These are phyloP conservation scores for Phialophora expanda DNA, from an alignment of 2,329 filamentous ascomycete species.

Conservation along the genomic window DNA sequence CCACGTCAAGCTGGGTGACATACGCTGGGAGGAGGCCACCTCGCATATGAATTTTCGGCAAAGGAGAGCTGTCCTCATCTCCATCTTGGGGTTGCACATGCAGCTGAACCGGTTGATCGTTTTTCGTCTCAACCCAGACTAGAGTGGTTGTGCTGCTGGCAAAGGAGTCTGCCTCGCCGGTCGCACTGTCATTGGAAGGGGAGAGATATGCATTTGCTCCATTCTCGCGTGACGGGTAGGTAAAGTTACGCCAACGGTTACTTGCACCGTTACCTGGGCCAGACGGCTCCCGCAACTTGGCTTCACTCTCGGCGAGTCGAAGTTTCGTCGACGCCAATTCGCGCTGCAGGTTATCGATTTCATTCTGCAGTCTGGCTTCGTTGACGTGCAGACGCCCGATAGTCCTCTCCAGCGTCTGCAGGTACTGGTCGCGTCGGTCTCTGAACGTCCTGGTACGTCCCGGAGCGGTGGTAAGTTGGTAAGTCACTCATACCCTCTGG, in stretches of 20 bases:
- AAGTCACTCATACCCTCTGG: constrained; percentile 4
- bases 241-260: not conserved
- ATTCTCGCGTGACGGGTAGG: not conserved
- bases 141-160: constrained; percentile 8
- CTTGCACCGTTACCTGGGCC: not conserved
- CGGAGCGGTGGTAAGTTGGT: not conserved
- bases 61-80: not conserved
- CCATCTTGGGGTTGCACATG: constrained; percentile 18
- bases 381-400: constrained; percentile 33
- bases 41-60: not conserved
- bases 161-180: not conserved
- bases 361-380: constrained; percentile 42
- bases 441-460: constrained; percentile 24
- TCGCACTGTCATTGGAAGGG: not conserved
- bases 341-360: constrained; percentile 40
- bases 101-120: constrained; percentile 17
- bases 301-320: constrained; percentile 30
- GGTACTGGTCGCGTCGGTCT: constrained; percentile 32
- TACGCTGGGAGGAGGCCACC: not conserved
- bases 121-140: constrained; percentile 22
- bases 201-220: constrained; percentile 1
- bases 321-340: constrained; percentile 40
- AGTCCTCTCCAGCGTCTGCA: constrained; percentile 23
- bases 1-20: constrained; percentile 23
- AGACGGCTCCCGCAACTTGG: not conserved